Evolutionary conservation across 75 land plant genomes (phyloP), one percentile per base, ranked within the genome.

Genomic region (Selaginella moellendorffii): DNA sequence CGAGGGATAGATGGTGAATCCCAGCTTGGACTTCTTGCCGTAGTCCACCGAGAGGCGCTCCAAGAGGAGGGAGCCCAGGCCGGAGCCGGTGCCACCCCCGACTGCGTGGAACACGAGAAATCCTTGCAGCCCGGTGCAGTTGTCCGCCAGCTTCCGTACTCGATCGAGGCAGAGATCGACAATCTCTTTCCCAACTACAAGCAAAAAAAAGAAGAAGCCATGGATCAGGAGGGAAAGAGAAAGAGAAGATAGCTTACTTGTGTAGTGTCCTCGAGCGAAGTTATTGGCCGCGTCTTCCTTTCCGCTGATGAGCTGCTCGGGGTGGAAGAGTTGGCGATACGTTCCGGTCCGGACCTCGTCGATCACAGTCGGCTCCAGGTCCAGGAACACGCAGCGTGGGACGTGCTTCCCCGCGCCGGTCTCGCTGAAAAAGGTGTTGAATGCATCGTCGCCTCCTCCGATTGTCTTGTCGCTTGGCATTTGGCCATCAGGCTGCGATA

Each of bases 221-320:
- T 36, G 46, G 14, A 14, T 36, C 46, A 36, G n/a, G n/a, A n/a
- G n/a, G n/a, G n/a, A n/a, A n/a, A n/a, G n/a, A n/a, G n/a, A 36
- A 19, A 18, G n/a, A 25, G n/a, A 22, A 18, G 26, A 62, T 9
- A n/a, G 19, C 53, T 65, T 72, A 81, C 83, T 78, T 51, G 87
- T 84, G 59, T 84, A 84, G 71, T 84, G 87, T 52, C 87, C 87
- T 46, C 87, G 79, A 19, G 87, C 87, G 56, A 84, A 84, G 65
- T 84, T 84, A 75, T 84, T 84, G 20, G 87, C 87, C n/a, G 87
- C 87, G 46, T 84, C 87, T 63, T 84, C 87, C 42, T 84, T 84
- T 54, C 87, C 87, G 71, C 60, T 56, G 18, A 46, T 46, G 8
- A 56, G 60, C 24, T 56, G 60, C 24, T 56, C 60, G 20, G 60